These are phyloP conservation scores for Cercospora citrullina DNA, from an alignment of 2,329 filamentous ascomycete genomes.

Conservation along the genomic window DNA sequence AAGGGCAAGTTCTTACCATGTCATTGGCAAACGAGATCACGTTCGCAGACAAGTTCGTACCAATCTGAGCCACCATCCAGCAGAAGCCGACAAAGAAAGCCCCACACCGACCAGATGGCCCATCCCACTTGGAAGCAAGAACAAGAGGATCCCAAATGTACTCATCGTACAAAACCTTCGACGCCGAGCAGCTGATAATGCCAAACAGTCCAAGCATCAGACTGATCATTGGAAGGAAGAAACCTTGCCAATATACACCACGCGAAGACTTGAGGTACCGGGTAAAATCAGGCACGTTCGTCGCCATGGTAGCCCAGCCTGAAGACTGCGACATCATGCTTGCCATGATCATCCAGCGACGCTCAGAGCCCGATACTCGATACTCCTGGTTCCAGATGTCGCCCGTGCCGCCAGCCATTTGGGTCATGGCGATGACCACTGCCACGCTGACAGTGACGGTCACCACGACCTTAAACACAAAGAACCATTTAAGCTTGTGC, in stretches of 20 bases:
- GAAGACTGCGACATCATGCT: constrained; percentile 36
- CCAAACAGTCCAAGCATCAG: constrained; percentile 51
- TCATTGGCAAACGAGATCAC: constrained; percentile 57
- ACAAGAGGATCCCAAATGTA: constrained; percentile 42
- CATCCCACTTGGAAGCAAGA: constrained; percentile 42
- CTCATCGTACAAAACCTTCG: constrained; percentile 54
- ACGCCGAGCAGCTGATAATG: constrained; percentile 60
- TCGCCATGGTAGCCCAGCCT: constrained; percentile 40
- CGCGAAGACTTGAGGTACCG: constrained; percentile 37
- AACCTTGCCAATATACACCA: constrained; percentile 41
- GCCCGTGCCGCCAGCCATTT: constrained; percentile 35
- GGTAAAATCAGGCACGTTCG: constrained; percentile 43
- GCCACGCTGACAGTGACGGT: constrained; percentile 56
- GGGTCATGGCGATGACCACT: constrained; percentile 42
- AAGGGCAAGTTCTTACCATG: constrained; percentile 36
- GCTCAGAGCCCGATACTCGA: constrained; percentile 29
- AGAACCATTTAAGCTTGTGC: constrained; percentile 51
- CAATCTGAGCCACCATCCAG: constrained; percentile 56
- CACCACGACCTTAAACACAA: constrained; percentile 43
- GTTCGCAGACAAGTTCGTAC: constrained; percentile 57
- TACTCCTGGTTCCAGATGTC: constrained; percentile 37
- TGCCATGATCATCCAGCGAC: constrained; percentile 34
- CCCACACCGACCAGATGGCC: constrained; percentile 36
- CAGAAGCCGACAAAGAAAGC: constrained; percentile 38
- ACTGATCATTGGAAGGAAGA: constrained; percentile 53